Base-by-base conservation (phyloP, 2,329 filamentous ascomycete genomes). In the Paecilomyces niveus region DNA sequence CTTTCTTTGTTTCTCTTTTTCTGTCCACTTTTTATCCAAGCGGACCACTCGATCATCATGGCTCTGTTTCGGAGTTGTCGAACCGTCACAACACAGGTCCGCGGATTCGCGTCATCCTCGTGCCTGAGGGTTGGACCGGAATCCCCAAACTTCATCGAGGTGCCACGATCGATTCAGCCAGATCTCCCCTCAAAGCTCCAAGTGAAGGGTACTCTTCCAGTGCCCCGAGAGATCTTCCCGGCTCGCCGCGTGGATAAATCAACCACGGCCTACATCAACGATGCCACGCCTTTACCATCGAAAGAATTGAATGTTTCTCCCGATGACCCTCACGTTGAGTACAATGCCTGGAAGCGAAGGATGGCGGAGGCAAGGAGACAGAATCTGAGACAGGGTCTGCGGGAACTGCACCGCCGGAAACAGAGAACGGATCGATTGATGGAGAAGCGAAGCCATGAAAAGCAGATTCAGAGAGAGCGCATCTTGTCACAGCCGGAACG, bases 91-190 rank as follows among this genome's bases (percentile, higher is more conserved):
- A 63, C 69, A 68, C 73, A 76, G 61, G 65, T 69, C 67, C 74
- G 74, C 58, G 68, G 72, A 57, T 76, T 77, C 65, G 64, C 72
- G 54, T 72, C 72, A 29, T 72, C 74, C 11, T 60, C 73, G 58
- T 66, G 58, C 53, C 67, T 69, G 59, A 68, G 72, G 65, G 70
- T 75, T 57, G 73, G 73, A 29, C 93, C 94, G 54, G 90, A 97
- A 72, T 96, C 92, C 35, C 93, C 94, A 53, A 83, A 84, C 63
- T 97, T 89, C 79, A 89, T 97, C 76, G 86, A 90, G 64, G 80
- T 97, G 57, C 93, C 92, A 54, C 81, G 82, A 65, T 83, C 89
- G 54, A 83, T 85, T n/a, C 91, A 96, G 72, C 85, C 87, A 55
- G 81, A 84, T n/a, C 74, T 77, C 50, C 75, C 78, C 3, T 68